Evolutionary conservation across 1,284 basidiomycete species (phyloP).

Genomic region (Leccinum glutinopallens): DNA sequence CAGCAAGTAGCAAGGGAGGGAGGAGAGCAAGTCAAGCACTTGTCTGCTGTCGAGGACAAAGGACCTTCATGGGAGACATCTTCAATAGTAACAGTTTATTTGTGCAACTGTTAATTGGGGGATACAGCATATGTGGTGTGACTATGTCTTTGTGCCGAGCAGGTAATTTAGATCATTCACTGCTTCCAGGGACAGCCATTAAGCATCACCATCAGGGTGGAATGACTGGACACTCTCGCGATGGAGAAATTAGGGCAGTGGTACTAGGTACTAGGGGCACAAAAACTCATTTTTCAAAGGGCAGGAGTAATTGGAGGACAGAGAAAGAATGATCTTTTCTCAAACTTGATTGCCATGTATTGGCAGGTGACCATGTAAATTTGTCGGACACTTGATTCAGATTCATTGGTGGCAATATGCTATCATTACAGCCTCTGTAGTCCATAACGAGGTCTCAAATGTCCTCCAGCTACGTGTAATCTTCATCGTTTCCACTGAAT

Average conservation of each 20-base stretch:
- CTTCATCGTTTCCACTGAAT: slow-evolving; percentile 24
- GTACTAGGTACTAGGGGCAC: too few relatives aligned
- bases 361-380: background rate
- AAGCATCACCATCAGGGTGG: background rate
- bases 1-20: background rate
- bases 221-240: background rate
- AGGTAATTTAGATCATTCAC: too few relatives aligned
- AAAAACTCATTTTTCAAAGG: too few relatives aligned
- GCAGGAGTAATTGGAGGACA: too few relatives aligned
- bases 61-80: too few relatives aligned
- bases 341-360: background rate
- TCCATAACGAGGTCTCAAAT: slow-evolving; percentile 6
- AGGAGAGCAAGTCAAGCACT: background rate
- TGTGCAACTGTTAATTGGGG: too few relatives aligned
- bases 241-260: too few relatives aligned
- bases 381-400: background rate
- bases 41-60: background rate
- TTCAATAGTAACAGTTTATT: too few relatives aligned
- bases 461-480: slow-evolving; percentile 13
- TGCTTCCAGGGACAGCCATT: too few relatives aligned
- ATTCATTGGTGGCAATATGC: background rate
- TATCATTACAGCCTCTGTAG: slow-evolving; percentile 11
- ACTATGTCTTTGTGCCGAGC: too few relatives aligned
- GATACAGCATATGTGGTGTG: too few relatives aligned
- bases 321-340: background rate